These are phyloP conservation scores for Pythium brachiatum DNA, from an alignment of 352 stramenopile species.

Conservation along the genomic window DNA sequence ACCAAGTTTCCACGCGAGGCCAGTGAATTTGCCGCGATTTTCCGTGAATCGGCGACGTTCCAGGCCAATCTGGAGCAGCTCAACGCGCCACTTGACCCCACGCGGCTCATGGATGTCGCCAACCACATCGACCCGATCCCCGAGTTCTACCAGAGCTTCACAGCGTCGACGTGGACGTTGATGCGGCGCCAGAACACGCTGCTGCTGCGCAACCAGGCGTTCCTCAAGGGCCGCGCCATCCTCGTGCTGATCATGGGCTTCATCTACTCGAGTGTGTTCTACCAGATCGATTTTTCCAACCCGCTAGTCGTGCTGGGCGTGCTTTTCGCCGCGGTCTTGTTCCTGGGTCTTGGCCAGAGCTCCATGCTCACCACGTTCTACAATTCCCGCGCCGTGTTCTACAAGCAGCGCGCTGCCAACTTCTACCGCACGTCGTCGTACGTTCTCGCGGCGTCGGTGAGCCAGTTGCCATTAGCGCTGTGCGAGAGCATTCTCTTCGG, in stretches of 20 bases:
- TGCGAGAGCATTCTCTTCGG: conserved; percentile 43
- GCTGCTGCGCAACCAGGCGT: conserved; percentile 34
- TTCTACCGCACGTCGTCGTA: conserved; percentile 72
- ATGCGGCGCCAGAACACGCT: conserved; percentile 44
- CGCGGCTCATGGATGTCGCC: conserved; percentile 72
- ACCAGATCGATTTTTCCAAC: conserved; percentile 20
- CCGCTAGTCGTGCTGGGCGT: conserved; percentile 46
- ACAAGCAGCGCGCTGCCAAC: conserved; percentile 69
- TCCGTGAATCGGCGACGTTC: conserved; percentile 23
- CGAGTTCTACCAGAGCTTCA: conserved; percentile 16
- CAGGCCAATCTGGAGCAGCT: conserved; percentile 59
- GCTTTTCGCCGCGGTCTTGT: conserved; percentile 7
- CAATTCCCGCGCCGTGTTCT: conserved; percentile 42
- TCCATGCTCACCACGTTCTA: conserved; percentile 62
- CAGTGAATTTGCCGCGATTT: conserved; percentile 24
- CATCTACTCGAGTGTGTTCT: conserved; percentile 26
- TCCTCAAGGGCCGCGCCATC: conserved; percentile 23
- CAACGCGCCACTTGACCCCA: conserved; percentile 82
- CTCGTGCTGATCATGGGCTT: conserved; percentile 32
- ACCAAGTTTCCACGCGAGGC: conserved; percentile 8
- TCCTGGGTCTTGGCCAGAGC: conserved; percentile 30
- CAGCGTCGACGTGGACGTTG: conserved; percentile 1
- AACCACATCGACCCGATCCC: conserved; percentile 13
- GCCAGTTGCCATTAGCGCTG: conserved; percentile 39
- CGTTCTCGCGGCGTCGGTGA: conserved; percentile 41